Base-by-base conservation (phyloP, 495 filamentous ascomycete species). In the Penicillium bialowiezense region DNA sequence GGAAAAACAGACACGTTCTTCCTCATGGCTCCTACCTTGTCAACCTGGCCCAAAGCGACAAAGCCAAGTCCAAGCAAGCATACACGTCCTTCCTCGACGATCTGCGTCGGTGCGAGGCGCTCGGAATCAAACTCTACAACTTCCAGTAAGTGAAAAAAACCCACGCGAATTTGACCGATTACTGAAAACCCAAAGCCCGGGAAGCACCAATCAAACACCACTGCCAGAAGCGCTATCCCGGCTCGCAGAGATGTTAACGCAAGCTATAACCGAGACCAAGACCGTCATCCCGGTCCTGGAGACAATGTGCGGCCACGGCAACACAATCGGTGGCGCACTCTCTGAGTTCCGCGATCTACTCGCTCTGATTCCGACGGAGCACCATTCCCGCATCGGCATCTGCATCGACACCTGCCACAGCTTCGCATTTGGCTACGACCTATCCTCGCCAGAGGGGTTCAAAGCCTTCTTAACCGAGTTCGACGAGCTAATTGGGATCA, bases 351-450 rank as follows among this genome's bases (percentile, higher is more conserved):
- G 84, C 13, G 87, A 89, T 58, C 87, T 97, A 44, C 90, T 98
- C 54, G 75, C 74, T 20, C 76, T 79, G 0, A 83, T 97, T 28
- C 69, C 70, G 0, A 40, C 61, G 18, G 79, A 88, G 18, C 78
- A 93, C 65, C 96, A 97, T 67, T 61, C 75, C 17, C 83, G 93
- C n/a, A 86, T 98, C 9, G 93, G 93, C 24, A 89, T 98, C 29
- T 98, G 93, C 68, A 81, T 98, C 33, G 93, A 98, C 62, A 97
- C 93, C 4, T 97, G 92, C 71, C 93, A 98, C 72, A 81, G 90
- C 55, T 97, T 97, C 60, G 85, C 91, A 7, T 91, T 89, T 0
- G 93, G 93, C 6, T 95, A 97, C 64, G 93, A 98, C 69, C 76
- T 98, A 29, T 82, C 87, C 46, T 78, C 85, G 0, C 85, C 88